These are phyloP conservation scores for Aquanectria penicillioides DNA, from an alignment of 2,329 filamentous ascomycete species.

Conservation along the genomic window DNA sequence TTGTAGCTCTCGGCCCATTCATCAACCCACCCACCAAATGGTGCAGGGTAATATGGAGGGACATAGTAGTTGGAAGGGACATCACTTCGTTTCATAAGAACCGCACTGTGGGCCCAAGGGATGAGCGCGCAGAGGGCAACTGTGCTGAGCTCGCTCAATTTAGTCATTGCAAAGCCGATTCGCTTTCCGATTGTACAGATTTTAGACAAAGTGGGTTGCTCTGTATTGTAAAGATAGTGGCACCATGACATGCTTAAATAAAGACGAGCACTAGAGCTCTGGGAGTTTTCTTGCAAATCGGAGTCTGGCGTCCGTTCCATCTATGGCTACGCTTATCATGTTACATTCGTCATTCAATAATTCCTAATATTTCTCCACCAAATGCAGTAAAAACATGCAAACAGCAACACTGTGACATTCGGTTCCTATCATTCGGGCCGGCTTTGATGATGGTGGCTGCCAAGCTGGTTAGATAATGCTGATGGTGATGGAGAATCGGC, in stretches of 20 bases:
- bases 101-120: neutral
- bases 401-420: neutral
- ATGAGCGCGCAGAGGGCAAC: neutral
- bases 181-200: neutral
- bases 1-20: slow-evolving; percentile 76
- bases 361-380: neutral
- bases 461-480: neutral
- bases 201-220: neutral
- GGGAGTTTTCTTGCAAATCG: neutral
- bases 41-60: slow-evolving; percentile 75
- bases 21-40: slow-evolving; percentile 75
- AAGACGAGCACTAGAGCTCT: neutral
- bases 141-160: neutral
- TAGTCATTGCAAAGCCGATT: neutral
- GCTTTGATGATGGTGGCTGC: neutral
- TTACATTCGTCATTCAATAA: neutral
- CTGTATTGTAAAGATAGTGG: neutral
- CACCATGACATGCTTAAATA: neutral
- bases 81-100: neutral
- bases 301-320: neutral
- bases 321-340: neutral
- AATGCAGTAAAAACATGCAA: too few relatives aligned
- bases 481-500: neutral
- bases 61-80: slow-evolving; percentile 47
- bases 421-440: neutral